phyloP scores from a whole-genome alignment of 2,329 filamentous ascomycete genomes.

The Neobulgaria alba region DNA sequence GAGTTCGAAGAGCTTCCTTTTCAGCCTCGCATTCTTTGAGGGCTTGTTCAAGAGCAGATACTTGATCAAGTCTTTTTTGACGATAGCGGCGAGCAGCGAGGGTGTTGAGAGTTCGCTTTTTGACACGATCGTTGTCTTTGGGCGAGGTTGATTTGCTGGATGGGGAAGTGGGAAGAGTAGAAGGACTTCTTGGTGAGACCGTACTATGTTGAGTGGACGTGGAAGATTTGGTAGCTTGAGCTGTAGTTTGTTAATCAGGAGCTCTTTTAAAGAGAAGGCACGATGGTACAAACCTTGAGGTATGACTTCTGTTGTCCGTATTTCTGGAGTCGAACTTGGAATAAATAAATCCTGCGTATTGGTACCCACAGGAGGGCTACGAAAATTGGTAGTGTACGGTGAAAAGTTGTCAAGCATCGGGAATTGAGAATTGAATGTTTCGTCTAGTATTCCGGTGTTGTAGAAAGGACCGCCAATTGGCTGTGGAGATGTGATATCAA shows the following conservation, averaged over 20 bases:
- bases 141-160: neutral
- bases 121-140: constrained; percentile 8
- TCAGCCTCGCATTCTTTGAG: constrained; percentile 51
- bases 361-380: too few relatives aligned
- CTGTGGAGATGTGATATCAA: neutral
- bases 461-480: neutral
- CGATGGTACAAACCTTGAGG: neutral
- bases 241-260: neutral
- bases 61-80: constrained; percentile 60
- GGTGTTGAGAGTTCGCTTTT: constrained; percentile 60
- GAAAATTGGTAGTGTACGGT: too few relatives aligned
- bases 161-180: constrained; percentile 1
- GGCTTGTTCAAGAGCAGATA: constrained; percentile 51
- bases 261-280: neutral
- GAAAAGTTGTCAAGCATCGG: neutral
- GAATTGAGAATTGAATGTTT: neutral
- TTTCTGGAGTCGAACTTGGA: too few relatives aligned
- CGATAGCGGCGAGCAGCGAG: constrained; percentile 64
- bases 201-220: neutral
- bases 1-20: constrained; percentile 53
- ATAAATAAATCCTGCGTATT: too few relatives aligned
- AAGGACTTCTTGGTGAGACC: neutral
- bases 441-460: neutral
- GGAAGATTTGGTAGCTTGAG: neutral
- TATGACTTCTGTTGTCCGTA: neutral